phyloP scores from a whole-genome alignment of 2,329 filamentous ascomycete genomes.

The Pestalotiopsis sp. region DNA sequence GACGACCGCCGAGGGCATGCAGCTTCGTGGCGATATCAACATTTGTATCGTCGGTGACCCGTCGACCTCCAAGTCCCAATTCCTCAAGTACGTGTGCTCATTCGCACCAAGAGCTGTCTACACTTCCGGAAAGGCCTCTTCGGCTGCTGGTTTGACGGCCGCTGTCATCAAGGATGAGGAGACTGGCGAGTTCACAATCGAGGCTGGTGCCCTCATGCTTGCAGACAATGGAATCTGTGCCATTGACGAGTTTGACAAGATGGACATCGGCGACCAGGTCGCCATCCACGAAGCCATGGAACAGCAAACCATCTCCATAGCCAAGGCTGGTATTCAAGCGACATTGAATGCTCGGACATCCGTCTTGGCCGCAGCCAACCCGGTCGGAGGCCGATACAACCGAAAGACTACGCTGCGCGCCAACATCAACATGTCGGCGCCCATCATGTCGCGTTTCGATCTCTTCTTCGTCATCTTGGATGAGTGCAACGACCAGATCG shows the following conservation, averaged over 20 bases:
- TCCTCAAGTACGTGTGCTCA: constrained; percentile 96
- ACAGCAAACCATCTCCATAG: constrained; percentile 98
- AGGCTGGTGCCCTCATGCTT: constrained; percentile 96
- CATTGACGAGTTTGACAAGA: constrained; percentile 99
- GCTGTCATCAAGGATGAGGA: constrained; percentile 98
- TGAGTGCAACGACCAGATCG: constrained; percentile 90
- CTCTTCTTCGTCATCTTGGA: constrained; percentile 97
- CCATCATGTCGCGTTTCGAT: constrained; percentile 99
- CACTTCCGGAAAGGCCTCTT: constrained; percentile 96
- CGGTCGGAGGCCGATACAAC: constrained; percentile 95
- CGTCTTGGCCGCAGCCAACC: constrained; percentile 95
- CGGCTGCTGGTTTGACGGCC: constrained; percentile 93
- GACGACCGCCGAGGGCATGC: constrained; percentile 89
- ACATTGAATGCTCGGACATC: constrained; percentile 94
- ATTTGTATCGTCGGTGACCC: constrained; percentile 98
- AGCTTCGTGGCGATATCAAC: constrained; percentile 95
- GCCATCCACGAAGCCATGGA: constrained; percentile 99
- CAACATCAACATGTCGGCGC: constrained; percentile 98
- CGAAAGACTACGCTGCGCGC: constrained; percentile 89
- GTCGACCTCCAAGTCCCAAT: constrained; percentile 96
- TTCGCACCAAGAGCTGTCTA: constrained; percentile 97
- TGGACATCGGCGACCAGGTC: constrained; percentile 96
- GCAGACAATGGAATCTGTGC: constrained; percentile 96
- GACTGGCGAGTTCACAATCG: constrained; percentile 97
- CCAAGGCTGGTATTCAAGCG: constrained; percentile 97